Percentiles rank a stretch among this genome's conserved stretches.
Evolutionary conservation across 225 moss, liverwort and hornwort species (phyloP).

Genomic region (Anthoceros angustus): DNA sequence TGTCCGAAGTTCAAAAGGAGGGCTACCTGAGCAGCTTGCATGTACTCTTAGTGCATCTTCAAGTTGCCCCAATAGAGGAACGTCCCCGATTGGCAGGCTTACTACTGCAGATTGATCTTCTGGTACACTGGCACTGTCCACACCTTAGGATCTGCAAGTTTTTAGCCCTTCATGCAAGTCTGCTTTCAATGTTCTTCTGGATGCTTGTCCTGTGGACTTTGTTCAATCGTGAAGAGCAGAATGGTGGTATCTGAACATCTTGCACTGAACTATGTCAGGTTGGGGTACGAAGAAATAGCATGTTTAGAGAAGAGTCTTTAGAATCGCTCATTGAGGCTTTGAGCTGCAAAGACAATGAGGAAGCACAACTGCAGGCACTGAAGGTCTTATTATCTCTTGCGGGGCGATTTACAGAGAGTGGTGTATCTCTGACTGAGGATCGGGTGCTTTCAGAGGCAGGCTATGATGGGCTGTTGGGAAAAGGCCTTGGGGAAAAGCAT

Average conservation of each 20-base stretch:
- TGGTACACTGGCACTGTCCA: conserved; percentile 16
- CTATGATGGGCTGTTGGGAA: conserved; percentile 16
- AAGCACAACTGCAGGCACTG: conserved; percentile 32
- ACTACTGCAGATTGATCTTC: conserved; percentile 30
- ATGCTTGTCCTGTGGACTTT: neutral
- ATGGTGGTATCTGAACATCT: neutral
- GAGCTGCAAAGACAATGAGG: conserved; percentile 19
- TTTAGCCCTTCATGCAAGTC: neutral
- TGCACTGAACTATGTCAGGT: conserved; percentile 10
- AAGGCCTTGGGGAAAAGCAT: conserved; percentile 17
- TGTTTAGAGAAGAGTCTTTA: conserved; percentile 40
- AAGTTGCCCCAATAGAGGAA: conserved; percentile 37
- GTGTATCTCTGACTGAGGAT: conserved; percentile 25
- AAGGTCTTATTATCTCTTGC: conserved; percentile 31
- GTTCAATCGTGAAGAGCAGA: neutral
- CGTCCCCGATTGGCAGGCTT: conserved; percentile 33
- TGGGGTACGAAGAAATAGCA: conserved; percentile 28
- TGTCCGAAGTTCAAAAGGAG: conserved; percentile 24
- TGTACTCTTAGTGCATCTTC: conserved; percentile 37
- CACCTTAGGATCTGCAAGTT: neutral
- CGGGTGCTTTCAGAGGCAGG: conserved; percentile 24
- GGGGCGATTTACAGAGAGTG: conserved; percentile 27
- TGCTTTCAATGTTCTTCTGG: neutral
- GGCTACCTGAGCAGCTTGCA: conserved; percentile 37
- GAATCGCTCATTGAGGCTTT: conserved; percentile 29